Evolutionary conservation across 169 alveolate genomes (phyloP), one percentile per base, ranked within the genome.

Genomic region (Hepatocystis sp.): DNA sequence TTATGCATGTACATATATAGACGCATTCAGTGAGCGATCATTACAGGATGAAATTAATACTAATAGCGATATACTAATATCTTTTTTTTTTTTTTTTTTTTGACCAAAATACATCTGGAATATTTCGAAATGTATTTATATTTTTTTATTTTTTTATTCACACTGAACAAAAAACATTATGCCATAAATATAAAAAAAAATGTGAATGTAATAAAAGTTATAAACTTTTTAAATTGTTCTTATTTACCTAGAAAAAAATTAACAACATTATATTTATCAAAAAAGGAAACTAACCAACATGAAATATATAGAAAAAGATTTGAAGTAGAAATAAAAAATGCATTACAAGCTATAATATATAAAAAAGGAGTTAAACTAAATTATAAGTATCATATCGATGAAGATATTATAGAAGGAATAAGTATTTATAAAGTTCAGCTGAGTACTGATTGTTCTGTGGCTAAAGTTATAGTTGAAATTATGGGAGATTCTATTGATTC

Each of bases 401-500:
- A 71, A 71, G 86, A 71, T 71, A 71, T 71, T n/a, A 71, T 71
- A 44, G 86, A 71, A 32, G 86, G 86, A 2, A 71, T 71, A 71
- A 64, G 46, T 13, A 30, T 71, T 56, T 52, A 58, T 39, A 46
- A 46, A 19, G 86, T 71, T 13, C 67, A 71, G 36, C 67, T 71
- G 30, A 71, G 44, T 39, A 10, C 32, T 17, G 86, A 71, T 71
- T 71, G 86, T 71, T 71, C 86, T 58, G 61, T 71, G 8, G 86
- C 86, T 27, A 71, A 71, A 71, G 86, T 71, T 28, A 28, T 58
- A 58, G 32, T 71, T 25, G 86, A 71, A 71, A 71, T 71, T 8
- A 71, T 71, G 86, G 86, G 86, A 15, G 86, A 71, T 36, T 71
- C 86, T 7, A 60, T 71, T n/a, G 86, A 71, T 60, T 40, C 86